Conservation (phyloP, 129 eudicot species). For the Solidago caesia region DNA sequence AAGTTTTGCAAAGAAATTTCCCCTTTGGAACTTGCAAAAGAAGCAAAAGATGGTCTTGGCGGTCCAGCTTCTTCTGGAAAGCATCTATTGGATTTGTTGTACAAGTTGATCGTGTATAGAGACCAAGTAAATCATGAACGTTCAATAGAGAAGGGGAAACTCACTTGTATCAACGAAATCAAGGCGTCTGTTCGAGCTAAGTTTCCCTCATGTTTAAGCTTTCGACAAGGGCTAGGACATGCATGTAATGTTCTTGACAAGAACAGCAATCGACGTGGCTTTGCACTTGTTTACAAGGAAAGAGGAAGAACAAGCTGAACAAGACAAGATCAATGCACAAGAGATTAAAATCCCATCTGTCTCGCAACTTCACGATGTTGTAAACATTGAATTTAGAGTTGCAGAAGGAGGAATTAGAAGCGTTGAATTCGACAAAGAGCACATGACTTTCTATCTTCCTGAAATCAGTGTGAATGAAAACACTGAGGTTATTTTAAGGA, state of each 20-base stretch:
- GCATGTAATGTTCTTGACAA: neutral
- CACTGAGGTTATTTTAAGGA: neutral
- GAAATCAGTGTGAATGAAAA: neutral
- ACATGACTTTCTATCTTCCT: neutral
- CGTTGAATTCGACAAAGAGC: neutral
- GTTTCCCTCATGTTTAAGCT: neutral
- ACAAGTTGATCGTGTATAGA: neutral
- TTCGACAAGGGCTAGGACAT: neutral
- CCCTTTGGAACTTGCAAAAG: neutral
- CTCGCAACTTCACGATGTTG: neutral
- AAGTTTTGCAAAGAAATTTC: neutral
- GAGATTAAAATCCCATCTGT: conserved; percentile 1
- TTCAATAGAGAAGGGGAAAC: neutral
- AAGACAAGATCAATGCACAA: conserved; percentile 10
- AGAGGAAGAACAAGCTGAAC: neutral
- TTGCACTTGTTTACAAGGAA: neutral
- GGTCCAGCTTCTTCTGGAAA: neutral
- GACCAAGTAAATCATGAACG: neutral
- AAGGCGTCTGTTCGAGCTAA: neutral
- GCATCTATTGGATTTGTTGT: conserved; percentile 8
- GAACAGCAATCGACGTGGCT: neutral
- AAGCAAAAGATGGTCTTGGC: neutral
- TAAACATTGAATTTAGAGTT: neutral
- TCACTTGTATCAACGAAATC: neutral
- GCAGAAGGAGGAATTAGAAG: neutral